phyloP scores from a whole-genome alignment of 805 yeast species.

The Candida dendrica region DNA sequence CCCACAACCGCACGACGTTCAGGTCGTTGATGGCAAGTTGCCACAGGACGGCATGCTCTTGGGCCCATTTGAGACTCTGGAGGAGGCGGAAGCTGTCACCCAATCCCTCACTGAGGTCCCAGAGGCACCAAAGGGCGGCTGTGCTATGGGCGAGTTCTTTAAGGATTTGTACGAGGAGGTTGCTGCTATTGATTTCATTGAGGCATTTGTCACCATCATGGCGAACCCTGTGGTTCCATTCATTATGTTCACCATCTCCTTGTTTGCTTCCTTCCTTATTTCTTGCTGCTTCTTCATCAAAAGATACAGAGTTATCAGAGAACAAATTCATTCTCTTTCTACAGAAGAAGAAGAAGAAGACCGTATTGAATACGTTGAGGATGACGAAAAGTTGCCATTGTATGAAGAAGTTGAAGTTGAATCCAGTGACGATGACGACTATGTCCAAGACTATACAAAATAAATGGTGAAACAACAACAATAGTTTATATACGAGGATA shows the following conservation, averaged over 20 bases:
- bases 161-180: slow-evolving; percentile 9
- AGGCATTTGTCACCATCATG: slow-evolving; percentile 7
- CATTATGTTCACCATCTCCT: not conserved
- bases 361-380: not conserved
- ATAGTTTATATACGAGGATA: too few relatives aligned
- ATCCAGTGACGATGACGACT: not conserved
- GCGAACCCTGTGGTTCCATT: not conserved
- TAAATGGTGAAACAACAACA: not conserved
- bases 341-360: not conserved
- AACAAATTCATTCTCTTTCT: not conserved
- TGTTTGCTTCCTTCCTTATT: not conserved
- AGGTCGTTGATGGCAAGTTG: too few relatives aligned
- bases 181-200: slow-evolving; percentile 7
- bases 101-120: not conserved
- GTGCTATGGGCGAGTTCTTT: not conserved
- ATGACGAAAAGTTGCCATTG: slow-evolving; percentile 1
- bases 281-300: not conserved
- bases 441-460: not conserved
- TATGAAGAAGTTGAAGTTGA: not conserved
- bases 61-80: not conserved
- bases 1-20: not conserved
- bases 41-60: not conserved
- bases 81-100: not conserved
- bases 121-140: not conserved
- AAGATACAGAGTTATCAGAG: not conserved